phyloP scores from a whole-genome alignment of 768 basidiomycete species.

The Termitomyces sp. region DNA sequence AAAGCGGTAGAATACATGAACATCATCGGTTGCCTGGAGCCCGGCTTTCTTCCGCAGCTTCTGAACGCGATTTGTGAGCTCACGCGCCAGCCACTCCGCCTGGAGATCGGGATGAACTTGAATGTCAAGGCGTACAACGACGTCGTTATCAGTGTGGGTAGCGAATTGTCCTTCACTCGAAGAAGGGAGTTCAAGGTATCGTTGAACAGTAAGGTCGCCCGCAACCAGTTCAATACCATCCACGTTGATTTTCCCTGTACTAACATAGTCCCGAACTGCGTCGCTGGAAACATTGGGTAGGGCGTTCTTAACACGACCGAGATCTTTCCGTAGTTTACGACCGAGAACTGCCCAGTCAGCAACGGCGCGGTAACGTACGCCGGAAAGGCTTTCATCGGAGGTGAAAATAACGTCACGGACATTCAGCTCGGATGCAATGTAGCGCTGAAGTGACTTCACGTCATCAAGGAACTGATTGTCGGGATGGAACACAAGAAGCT shows the following conservation, averaged over 20 bases:
- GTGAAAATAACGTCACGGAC: slow-evolving; percentile 87
- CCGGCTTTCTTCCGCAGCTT: slow-evolving; percentile 94
- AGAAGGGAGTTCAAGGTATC: slow-evolving; percentile 79
- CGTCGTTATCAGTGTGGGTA: slow-evolving; percentile 90
- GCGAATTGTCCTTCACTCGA: slow-evolving; percentile 58
- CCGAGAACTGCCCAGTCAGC: slow-evolving; percentile 97
- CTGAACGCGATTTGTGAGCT: slow-evolving; percentile 90
- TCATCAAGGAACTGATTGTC: slow-evolving; percentile 81
- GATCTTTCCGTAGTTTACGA: slow-evolving; percentile 87
- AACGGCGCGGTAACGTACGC: slow-evolving; percentile 84
- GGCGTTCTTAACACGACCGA: slow-evolving; percentile 83
- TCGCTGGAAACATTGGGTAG: slow-evolving; percentile 80
- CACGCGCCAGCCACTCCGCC: slow-evolving; percentile 83
- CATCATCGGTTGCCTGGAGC: slow-evolving; percentile 90
- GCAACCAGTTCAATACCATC: slow-evolving; percentile 85
- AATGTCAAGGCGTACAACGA: slow-evolving; percentile 89
- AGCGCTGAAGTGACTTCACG: slow-evolving; percentile 75
- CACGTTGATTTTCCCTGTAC: slow-evolving; percentile 72
- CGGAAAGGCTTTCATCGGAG: slow-evolving; percentile 78
- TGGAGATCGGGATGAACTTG: slow-evolving; percentile 82
- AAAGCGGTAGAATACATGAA: slow-evolving; percentile 81
- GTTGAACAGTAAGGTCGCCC: slow-evolving; percentile 89
- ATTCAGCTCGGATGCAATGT: slow-evolving; percentile 94
- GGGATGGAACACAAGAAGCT: slow-evolving; percentile 91
- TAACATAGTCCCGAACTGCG: slow-evolving; percentile 70